phyloP scores from a whole-genome alignment of 208 protist genomes.

The Acanthamoeba triangularis region DNA sequence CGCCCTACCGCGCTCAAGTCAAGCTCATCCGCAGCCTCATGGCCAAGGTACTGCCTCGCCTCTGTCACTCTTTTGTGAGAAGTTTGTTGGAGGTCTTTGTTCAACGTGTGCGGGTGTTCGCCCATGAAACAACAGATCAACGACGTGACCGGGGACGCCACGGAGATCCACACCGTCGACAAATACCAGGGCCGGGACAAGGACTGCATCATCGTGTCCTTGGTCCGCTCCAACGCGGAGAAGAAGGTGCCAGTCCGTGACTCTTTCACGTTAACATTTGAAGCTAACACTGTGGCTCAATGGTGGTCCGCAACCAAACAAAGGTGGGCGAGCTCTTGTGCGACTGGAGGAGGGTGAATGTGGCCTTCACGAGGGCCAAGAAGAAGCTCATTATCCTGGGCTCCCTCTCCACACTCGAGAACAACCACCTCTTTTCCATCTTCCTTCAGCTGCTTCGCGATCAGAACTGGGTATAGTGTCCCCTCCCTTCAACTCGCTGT shows the following conservation, averaged over 20 bases:
- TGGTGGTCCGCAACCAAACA: too few relatives aligned
- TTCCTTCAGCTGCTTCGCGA: constrained; percentile 57
- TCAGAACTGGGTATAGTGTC: constrained; percentile 76
- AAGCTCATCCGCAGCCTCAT: constrained; percentile 74
- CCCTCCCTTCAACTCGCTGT: too few relatives aligned
- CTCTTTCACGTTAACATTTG: too few relatives aligned
- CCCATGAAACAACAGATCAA: too few relatives aligned
- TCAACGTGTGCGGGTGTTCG: too few relatives aligned
- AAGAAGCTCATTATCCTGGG: constrained; percentile 94
- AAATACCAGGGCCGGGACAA: constrained; percentile 91
- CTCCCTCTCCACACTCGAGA: constrained; percentile 60
- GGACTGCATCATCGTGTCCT: constrained; percentile 90
- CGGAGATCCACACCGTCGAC: constrained; percentile 74
- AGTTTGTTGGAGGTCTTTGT: too few relatives aligned
- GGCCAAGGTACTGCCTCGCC: neutral
- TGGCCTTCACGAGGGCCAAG: constrained; percentile 95
- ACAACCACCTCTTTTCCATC: constrained; percentile 71
- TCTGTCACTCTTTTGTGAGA: neutral
- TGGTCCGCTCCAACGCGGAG: constrained; percentile 89
- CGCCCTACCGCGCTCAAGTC: constrained; percentile 91
- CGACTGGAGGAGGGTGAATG: constrained; percentile 95
- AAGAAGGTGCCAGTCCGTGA: too few relatives aligned
- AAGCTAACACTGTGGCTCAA: too few relatives aligned
- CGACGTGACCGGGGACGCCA: neutral
- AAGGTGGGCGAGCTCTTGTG: constrained; percentile 91